phyloP scores from a whole-genome alignment of 2,329 filamentous ascomycete species.

The Atkinsonella hypoxylon region DNA sequence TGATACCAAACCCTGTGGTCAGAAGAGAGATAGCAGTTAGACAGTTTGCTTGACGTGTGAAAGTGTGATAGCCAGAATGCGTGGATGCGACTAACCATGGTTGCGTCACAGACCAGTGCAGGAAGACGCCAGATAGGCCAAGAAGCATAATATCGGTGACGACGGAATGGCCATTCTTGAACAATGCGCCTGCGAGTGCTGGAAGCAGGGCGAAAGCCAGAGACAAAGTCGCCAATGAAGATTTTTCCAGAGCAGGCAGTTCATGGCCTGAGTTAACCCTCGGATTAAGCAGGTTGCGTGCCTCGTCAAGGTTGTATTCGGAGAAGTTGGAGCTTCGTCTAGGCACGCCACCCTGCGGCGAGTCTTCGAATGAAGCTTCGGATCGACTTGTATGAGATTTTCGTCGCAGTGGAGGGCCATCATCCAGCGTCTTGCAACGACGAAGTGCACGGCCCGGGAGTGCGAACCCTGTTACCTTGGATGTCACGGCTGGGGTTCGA shows the following conservation, averaged over 20 bases:
- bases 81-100: constrained; percentile 56
- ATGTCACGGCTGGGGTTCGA: neutral
- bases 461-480: constrained; percentile 6
- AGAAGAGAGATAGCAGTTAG: neutral
- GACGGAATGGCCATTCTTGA: constrained; percentile 71
- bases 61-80: neutral
- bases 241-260: constrained; percentile 37
- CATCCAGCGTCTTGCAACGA: constrained; percentile 29
- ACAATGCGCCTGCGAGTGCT: constrained; percentile 72
- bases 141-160: constrained; percentile 79
- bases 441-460: constrained; percentile 26
- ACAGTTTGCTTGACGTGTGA: neutral
- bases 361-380: constrained; percentile 16
- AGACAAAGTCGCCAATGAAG: constrained; percentile 69
- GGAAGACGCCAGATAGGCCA: constrained; percentile 67
- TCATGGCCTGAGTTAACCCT: constrained; percentile 25
- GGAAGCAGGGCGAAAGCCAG: constrained; percentile 75
- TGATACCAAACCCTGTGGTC: constrained; percentile 57
- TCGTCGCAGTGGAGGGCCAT: constrained; percentile 14
- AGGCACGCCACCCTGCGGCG: constrained; percentile 19
- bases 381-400: constrained; percentile 11
- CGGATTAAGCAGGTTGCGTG: constrained; percentile 53
- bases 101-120: constrained; percentile 84
- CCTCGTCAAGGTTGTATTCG: constrained; percentile 59
- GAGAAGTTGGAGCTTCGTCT: constrained; percentile 70